These are phyloP conservation scores for Boletus eberwhitei DNA, from an alignment of 768 basidiomycete genomes.

Conservation along the genomic window DNA sequence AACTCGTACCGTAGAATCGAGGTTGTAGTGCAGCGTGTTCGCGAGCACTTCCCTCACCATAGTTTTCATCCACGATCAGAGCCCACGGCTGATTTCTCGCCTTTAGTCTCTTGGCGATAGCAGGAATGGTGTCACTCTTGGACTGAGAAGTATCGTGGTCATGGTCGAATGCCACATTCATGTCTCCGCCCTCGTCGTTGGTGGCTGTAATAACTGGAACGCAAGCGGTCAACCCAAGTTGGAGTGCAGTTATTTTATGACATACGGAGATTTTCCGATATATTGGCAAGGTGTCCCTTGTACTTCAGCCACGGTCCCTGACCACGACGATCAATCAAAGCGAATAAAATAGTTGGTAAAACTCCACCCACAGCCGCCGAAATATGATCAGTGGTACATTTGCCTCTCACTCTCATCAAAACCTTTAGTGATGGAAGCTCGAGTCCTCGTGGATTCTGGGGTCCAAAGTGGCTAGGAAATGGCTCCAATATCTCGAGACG, in stretches of 20 bases:
- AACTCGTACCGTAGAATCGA: slow-evolving; percentile 73
- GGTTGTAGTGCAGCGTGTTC: slow-evolving; percentile 98
- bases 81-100: slow-evolving; percentile 86
- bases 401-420: slow-evolving; percentile 89
- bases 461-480: slow-evolving; percentile 72
- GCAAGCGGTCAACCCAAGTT: slow-evolving; percentile 2
- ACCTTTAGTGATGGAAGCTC: slow-evolving; percentile 85
- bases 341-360: not conserved
- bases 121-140: slow-evolving; percentile 79
- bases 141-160: slow-evolving; percentile 44
- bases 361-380: slow-evolving; percentile 77
- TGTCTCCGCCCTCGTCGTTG: slow-evolving; percentile 92
- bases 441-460: slow-evolving; percentile 46
- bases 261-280: slow-evolving; percentile 91
- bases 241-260: slow-evolving; percentile 13
- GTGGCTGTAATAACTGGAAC: slow-evolving; percentile 83
- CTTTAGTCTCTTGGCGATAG: slow-evolving; percentile 87
- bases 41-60: slow-evolving; percentile 96
- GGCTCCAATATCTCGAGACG: slow-evolving; percentile 85
- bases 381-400: slow-evolving; percentile 99
- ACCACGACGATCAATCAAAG: slow-evolving; percentile 2
- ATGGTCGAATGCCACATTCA: slow-evolving; percentile 88
- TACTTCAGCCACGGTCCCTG: slow-evolving; percentile 99
- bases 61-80: slow-evolving; percentile 92
- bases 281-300: slow-evolving; percentile 95